Base-by-base conservation (phyloP, 2,329 filamentous ascomycete genomes). In the Cercospora beticola region DNA sequence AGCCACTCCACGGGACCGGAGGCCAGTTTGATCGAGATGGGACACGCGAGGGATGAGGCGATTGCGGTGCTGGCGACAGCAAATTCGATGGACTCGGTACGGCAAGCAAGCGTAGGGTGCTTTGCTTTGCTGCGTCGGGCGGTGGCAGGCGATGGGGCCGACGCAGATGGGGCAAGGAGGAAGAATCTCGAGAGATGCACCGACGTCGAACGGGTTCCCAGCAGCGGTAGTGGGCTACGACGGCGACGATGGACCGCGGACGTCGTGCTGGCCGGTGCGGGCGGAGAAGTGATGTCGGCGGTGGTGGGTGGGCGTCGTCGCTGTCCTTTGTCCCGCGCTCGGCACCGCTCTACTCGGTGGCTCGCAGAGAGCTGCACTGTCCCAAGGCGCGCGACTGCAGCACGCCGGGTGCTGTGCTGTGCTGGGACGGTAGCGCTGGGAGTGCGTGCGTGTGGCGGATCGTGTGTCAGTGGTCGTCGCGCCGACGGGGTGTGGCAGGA, bases 51-150 rank as follows among this genome's bases (percentile, higher is more conserved):
- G 3, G 40, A 60, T 43, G 52, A 26, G 21, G 57, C 33, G 26
- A 57, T 21, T 6, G 49, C 36, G 49, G 26, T 21, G 49, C 18
- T 10, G 12, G 59, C 30, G 62, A 56, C 62, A 58, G 67, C 67
- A 40, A 46, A 66, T 6, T 61, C 64, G 67, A 69, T 46, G 64
- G 67, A 64, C 59, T 66, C 67, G 67, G 58, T 49, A 36, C 54
- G 57, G 40, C 16, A 63, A 63, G 64, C 57, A 61, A 43, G 56
- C 62, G 54, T 46, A 49, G 52, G 46, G 59, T 59, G 61, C 61
- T 56, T 26, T 56, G 23, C 26, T 36, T 14, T 59, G 26, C 56
- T 59, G 28, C 56, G 28, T 26, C 62, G 67, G 67, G 56, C 64
- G 60, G 56, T 64, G 59, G 63, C 67, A 69, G 67, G 18, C 62